A percentile compares a stretch with the other conserved stretches of the same genome.
Evolutionary conservation across 116 monocot genomes (phyloP).

Genomic region (Trichopus zeylanicus): DNA sequence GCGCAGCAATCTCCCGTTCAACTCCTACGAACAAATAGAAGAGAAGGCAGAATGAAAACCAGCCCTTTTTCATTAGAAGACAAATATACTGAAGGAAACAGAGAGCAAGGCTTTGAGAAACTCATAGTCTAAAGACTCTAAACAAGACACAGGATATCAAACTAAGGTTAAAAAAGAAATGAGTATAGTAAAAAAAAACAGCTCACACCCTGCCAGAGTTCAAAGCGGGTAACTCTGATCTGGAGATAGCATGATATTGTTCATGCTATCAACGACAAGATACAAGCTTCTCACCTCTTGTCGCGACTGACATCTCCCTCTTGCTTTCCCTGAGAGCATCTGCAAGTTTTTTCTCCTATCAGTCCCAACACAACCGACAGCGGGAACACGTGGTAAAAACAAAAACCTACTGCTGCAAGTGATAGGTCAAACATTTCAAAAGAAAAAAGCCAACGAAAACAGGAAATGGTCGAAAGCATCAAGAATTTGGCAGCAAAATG

Average conservation of each 20-base stretch:
- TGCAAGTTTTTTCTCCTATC: conserved; percentile 5
- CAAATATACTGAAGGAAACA: neutral
- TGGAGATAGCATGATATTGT: too few relatives aligned
- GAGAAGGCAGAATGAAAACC: conserved; percentile 2
- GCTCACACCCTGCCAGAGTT: too few relatives aligned
- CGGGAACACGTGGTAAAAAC: neutral
- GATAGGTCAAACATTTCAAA: too few relatives aligned
- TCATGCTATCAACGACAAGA: neutral
- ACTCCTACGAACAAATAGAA: conserved; percentile 32
- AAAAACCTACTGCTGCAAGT: neutral
- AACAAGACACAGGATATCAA: neutral
- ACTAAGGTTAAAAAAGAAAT: neutral
- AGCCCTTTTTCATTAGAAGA: neutral
- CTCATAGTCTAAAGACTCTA: too few relatives aligned
- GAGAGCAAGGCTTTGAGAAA: too few relatives aligned
- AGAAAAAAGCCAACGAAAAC: neutral
- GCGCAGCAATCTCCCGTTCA: conserved; percentile 71
- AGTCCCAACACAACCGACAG: neutral
- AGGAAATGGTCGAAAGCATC: neutral
- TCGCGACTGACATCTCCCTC: conserved; percentile 34
- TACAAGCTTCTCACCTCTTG: conserved; percentile 21
- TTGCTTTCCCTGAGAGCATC: conserved; percentile 39
- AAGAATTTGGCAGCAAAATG: neutral
- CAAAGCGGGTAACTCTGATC: too few relatives aligned
- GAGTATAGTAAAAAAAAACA: too few relatives aligned